Base-by-base conservation (phyloP, 1,284 basidiomycete species). In the Cryptococcus jaspeensis region DNA sequence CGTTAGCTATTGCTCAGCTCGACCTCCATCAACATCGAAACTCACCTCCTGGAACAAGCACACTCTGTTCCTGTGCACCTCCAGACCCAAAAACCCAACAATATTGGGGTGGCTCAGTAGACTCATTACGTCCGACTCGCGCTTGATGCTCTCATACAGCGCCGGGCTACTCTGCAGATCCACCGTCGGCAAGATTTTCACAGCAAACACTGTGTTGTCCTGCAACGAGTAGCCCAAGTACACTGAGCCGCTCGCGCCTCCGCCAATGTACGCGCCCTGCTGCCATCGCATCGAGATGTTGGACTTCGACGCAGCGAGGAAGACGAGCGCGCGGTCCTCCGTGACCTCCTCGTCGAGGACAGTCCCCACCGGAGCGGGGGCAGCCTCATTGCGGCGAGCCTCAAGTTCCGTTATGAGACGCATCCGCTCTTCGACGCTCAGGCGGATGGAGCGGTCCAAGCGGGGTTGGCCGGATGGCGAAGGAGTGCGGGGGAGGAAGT, bases 251-350 rank as follows among this genome's bases (percentile, higher is more conserved):
- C 97, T 98, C 9, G 96, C 95, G 22, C 96, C 96, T 36, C 93
- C 88, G 50, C 96, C 96, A 67, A 99, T 97, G 78, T 97, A 98
- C 53, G 89, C 87, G 36, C 95, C 94, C 77, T 99, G 96, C 77
- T 99, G 96, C 96, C 96, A 99, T 35, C 92, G 87, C 62, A 99
- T 89, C 4, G 93, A 92, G 60, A 99, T 92, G 67, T 95, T 96
- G 46, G 92, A 94, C 50, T 88, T 88, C 15, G 91, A 91, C 1
- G 90, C 91, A 0, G 95, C 93, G 49, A 96, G 84, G 80, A 92
- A 93, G 7, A 93, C 87, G 47, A 95, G 80, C 0, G 92, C 92
- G 47, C 90, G 85, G 73, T 97, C 93, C 75, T 96, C 94, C 18
- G 87, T 84, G 56, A 89, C 91, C 72, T 92, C 89, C 66, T 91